Percentiles rank a stretch among this genome's conserved stretches.
phyloP scores from a whole-genome alignment of 1,139 yeast genomes.

The Taphrina sp. region DNA sequence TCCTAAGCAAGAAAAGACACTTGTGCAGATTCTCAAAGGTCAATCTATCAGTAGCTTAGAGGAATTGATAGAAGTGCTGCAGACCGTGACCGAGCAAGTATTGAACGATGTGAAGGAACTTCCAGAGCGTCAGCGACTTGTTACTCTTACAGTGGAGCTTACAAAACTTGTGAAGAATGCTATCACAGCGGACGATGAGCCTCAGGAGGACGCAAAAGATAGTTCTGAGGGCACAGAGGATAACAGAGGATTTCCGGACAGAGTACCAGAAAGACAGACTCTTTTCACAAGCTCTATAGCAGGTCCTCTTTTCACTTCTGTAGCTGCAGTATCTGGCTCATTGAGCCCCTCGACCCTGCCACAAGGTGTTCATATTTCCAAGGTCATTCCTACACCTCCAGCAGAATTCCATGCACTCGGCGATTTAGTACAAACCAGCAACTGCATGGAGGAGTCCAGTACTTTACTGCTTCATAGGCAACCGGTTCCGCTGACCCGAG shows the following conservation, averaged over 20 bases:
- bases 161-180: too few species aligned
- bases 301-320: conserved; percentile 16
- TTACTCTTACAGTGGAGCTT: too few species aligned
- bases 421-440: background rate
- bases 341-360: background rate
- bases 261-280: background rate
- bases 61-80: too few species aligned
- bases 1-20: too few species aligned
- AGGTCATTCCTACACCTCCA: conserved; percentile 3
- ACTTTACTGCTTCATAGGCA: background rate
- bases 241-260: conserved; percentile 5
- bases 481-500: background rate
- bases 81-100: too few species aligned
- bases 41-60: too few species aligned
- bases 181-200: too few species aligned
- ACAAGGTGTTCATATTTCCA: background rate
- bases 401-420: background rate
- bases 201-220: too few species aligned
- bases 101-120: too few species aligned
- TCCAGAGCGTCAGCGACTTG: too few species aligned
- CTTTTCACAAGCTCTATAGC: conserved; percentile 9
- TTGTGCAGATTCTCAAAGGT: too few species aligned
- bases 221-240: too few species aligned
- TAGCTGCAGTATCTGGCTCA: background rate
- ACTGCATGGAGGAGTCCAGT: background rate